Evolutionary conservation across 768 basidiomycete species (phyloP).

Genomic region (Trametes cinnabarina): DNA sequence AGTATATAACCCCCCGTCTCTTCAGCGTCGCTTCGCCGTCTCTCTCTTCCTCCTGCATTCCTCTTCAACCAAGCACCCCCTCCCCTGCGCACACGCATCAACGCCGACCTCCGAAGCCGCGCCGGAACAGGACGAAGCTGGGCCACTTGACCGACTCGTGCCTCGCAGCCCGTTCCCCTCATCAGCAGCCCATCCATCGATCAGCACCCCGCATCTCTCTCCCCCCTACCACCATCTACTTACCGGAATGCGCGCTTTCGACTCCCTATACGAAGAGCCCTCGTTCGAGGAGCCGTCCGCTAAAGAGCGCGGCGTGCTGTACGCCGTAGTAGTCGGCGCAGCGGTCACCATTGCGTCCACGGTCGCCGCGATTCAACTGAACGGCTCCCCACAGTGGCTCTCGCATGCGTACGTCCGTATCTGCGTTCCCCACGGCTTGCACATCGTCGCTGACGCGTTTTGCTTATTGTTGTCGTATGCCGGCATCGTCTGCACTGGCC

Average conservation of each 20-base stretch:
- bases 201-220: background rate
- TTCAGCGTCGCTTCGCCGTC: background rate
- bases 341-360: constrained; percentile 20
- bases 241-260: constrained; percentile 15
- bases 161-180: background rate
- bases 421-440: background rate
- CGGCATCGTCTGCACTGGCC: no score
- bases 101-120: no score
- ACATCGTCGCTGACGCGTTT: background rate
- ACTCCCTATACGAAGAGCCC: constrained; percentile 18
- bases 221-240: background rate
- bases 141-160: background rate
- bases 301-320: constrained; percentile 12
- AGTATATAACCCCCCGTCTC: background rate
- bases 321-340: constrained; percentile 15
- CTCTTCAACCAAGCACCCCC: background rate
- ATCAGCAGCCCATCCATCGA: background rate
- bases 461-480: no score
- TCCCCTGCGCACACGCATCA: background rate
- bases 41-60: background rate
- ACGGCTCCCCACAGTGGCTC: constrained; percentile 10
- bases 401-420: constrained; percentile 21
- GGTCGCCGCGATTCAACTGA: constrained; percentile 15
- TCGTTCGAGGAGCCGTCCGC: constrained; percentile 12
- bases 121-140: no score